Evolutionary conservation across 2,329 filamentous ascomycete species (phyloP).

Genomic region (Botrytis fabae): DNA sequence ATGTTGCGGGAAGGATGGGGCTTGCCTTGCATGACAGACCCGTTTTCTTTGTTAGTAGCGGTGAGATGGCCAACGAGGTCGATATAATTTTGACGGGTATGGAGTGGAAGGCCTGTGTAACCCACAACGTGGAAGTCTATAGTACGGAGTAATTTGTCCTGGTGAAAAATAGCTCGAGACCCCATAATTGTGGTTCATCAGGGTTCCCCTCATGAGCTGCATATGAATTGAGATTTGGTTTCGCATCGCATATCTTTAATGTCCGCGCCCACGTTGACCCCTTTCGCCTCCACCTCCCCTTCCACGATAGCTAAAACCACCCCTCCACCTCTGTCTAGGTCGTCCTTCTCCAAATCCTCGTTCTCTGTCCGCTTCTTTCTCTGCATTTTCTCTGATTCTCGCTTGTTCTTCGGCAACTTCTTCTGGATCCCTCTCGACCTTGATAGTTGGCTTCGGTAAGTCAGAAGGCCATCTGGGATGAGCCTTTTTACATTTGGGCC

Average conservation of each 20-base stretch:
- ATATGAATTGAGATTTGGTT: neutral
- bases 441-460: conserved; percentile 73
- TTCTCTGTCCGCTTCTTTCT: conserved; percentile 51
- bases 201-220: conserved; percentile 13
- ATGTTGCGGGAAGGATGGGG: neutral
- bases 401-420: conserved; percentile 61
- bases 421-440: conserved; percentile 58
- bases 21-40: neutral
- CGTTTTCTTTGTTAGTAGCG: conserved; percentile 8
- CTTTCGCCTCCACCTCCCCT: conserved; percentile 34
- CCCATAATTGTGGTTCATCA: neutral
- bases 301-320: conserved; percentile 31
- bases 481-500: conserved; percentile 70
- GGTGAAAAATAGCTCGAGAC: neutral
- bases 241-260: conserved; percentile 13
- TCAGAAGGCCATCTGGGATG: conserved; percentile 77
- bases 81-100: neutral
- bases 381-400: conserved; percentile 52
- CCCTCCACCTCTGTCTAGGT: conserved; percentile 33
- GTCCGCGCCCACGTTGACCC: conserved; percentile 23
- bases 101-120: neutral
- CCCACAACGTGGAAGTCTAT: neutral
- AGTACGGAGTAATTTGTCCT: neutral
- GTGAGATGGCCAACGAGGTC: neutral
- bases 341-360: conserved; percentile 36